Evolutionary conservation across 164 flowering plant species (phyloP), one percentile per base, ranked within the genome.

Genomic region (Umbilicus rupestris): DNA sequence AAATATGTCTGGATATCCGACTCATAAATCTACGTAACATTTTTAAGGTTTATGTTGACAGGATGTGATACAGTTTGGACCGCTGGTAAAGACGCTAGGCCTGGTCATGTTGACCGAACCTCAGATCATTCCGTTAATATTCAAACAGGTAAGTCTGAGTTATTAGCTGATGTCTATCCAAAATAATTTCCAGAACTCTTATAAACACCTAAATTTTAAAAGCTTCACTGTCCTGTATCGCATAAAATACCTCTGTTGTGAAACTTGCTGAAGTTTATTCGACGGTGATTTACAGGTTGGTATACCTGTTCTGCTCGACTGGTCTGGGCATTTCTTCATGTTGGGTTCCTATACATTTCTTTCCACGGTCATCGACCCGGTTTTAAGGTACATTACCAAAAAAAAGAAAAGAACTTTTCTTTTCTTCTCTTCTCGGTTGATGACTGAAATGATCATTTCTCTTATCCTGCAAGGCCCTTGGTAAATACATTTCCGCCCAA

Each of bases 11-110:
- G 29, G 29, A 52, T 52, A 52, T 52, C 58, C 17, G 46, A 14
- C 30, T 24, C 30, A 52, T 52, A 52, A 10, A 52, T 28, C 7
- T 0, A 12, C 29, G 44, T 41, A 0, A 41, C 10, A 41, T 41
- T 41, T 41, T 41, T 0, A 41, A 41, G 19, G 33, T 28, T 55
- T 55, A 31, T 66, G 2, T 46, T 19, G 63, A 44, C 84, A 90
- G 98, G 98, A 94, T 81, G 95, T 94, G 46, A 80, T 94, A 73
- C 96, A 94, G 71, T 90, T 94, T 78, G 86, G 83, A 57, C 95
- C 98, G 64, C 92, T 90, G 28, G 84, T 86, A 69, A 89, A 87
- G 82, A 90, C 97, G 49, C 70, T 93, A 74, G 92, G 96, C 33
- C 77, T 86, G 10, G 94, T 93, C 35, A 87, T 86, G 95, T 59